Evolutionary conservation across 192 early-diverging fungal genomes (phyloP).

Genomic region (Cladochytrium replicatum): DNA sequence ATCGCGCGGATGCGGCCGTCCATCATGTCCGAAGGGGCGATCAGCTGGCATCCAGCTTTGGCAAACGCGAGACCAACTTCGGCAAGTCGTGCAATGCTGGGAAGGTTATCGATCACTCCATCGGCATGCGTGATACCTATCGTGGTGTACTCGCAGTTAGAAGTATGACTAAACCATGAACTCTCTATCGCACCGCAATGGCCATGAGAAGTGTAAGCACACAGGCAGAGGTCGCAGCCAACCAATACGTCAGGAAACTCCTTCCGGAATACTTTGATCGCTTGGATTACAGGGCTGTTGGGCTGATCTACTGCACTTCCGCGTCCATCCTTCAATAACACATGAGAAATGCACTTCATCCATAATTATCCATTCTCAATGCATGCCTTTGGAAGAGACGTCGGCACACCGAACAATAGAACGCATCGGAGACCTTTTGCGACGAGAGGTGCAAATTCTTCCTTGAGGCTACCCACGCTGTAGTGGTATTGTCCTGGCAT

Average conservation of each 20-base stretch:
- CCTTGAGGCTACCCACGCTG: slow-evolving; percentile 71
- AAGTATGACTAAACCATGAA: neutral
- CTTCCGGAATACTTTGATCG: slow-evolving; percentile 64
- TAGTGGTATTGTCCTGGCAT: slow-evolving; percentile 81
- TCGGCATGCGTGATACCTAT: slow-evolving; percentile 34
- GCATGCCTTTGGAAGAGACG: slow-evolving; percentile 45
- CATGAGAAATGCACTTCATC: neutral
- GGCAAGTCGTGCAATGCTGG: slow-evolving; percentile 67
- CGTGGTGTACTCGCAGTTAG: neutral
- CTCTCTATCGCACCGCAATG: slow-evolving; percentile 75
- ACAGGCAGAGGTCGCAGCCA: slow-evolving; percentile 92
- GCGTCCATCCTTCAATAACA: slow-evolving; percentile 47
- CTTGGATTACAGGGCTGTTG: slow-evolving; percentile 73
- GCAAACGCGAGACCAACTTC: slow-evolving; percentile 82
- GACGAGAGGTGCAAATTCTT: slow-evolving; percentile 68
- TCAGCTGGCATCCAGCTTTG: slow-evolving; percentile 74
- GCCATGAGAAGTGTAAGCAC: slow-evolving; percentile 92
- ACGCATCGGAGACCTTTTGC: slow-evolving; percentile 78
- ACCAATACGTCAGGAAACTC: slow-evolving; percentile 74
- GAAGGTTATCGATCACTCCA: slow-evolving; percentile 73
- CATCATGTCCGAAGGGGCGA: slow-evolving; percentile 98
- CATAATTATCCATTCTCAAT: neutral
- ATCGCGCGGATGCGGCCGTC: slow-evolving; percentile 88
- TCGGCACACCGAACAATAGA: slow-evolving; percentile 90
- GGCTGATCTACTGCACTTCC: slow-evolving; percentile 78